Base-by-base conservation (phyloP, 371 early-diverging fungal species). In the Apophysomyces ossiformis region DNA sequence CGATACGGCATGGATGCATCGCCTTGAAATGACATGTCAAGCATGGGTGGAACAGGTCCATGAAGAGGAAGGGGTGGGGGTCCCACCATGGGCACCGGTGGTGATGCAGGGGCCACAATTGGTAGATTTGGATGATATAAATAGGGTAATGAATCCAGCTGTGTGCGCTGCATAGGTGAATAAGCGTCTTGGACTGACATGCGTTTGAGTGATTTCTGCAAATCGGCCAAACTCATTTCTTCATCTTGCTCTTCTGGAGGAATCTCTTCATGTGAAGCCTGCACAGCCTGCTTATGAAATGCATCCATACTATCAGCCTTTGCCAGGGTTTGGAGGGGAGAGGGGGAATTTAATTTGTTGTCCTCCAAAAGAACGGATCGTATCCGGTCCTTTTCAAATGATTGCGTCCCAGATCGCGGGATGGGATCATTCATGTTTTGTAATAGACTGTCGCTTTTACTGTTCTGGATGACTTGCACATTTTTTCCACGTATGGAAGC, bases 221-320 rank as follows among this genome's bases (percentile, higher is more conserved):
- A 41, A 59, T 79, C 79, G 13, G 77, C 77, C 5, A 79, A 54
- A 47, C 75, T 76, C 70, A 72, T 73, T 2, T 76, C 71, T 68
- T 73, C 71, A 39, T 76, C 75, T 43, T 74, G 76, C 21, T 72
- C 69, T 5, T 67, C 67, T 13, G 59, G 15, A 41, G 16, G 32
- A 21, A 38, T 38, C 18, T 46, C n/a, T 45, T 59, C 37, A 36
- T n/a, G 26, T 7, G 21, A 50, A 41, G 32, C 43, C 16, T 32
- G 69, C 57, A 50, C 45, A 15, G 58, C 16, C n/a, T 63, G 67
- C 43, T 61, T 60, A 16, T 67, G 63, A 7, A 63, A 45, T n/a
- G 46, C 58, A 45, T 58, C 37, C 47, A 63, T 18, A 37, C 38
- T 63, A 7, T 62, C 68, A n/a, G 68, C 63, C 37, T 59, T 69